These are phyloP conservation scores for Naegleria lovaniensis DNA, from an alignment of 208 protist species.

Conservation along the genomic window DNA sequence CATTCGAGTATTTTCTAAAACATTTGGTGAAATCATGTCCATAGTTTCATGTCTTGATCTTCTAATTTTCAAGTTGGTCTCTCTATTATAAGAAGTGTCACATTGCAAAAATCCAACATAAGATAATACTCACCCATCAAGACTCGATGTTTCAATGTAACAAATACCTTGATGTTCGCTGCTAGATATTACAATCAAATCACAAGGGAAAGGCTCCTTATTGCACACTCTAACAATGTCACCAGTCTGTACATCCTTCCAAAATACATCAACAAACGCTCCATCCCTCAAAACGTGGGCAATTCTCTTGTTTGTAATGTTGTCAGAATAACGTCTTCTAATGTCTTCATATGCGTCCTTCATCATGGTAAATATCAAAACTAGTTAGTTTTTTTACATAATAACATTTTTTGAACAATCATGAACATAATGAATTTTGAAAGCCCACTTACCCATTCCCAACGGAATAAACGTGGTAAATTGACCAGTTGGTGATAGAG, in stretches of 20 bases:
- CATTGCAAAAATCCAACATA: not conserved
- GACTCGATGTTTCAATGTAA: conserved; percentile 28
- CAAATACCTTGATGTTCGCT: not conserved
- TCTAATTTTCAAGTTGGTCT: conserved; percentile 10
- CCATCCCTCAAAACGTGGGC: not conserved
- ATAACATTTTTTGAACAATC: not conserved
- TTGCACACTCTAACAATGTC: conserved; percentile 14
- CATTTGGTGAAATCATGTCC: not conserved
- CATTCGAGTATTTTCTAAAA: not conserved
- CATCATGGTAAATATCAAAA: conserved; percentile 35
- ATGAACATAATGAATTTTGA: not conserved
- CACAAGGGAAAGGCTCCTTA: conserved; percentile 25
- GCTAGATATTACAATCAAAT: conserved; percentile 4
- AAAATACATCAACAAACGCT: not conserved
- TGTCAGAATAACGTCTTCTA: not conserved
- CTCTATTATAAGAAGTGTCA: not conserved
- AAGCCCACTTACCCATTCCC: not conserved
- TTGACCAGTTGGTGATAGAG: conserved; percentile 42
- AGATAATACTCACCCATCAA: conserved; percentile 13
- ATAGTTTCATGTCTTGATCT: not conserved
- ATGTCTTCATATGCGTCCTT: conserved; percentile 45
- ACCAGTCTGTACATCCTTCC: conserved; percentile 16
- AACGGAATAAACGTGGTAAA: conserved; percentile 41
- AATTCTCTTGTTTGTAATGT: not conserved
- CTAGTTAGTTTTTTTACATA: not conserved